Evolutionary conservation across 768 basidiomycete species (phyloP).

Genomic region (Leccinum arenicola): DNA sequence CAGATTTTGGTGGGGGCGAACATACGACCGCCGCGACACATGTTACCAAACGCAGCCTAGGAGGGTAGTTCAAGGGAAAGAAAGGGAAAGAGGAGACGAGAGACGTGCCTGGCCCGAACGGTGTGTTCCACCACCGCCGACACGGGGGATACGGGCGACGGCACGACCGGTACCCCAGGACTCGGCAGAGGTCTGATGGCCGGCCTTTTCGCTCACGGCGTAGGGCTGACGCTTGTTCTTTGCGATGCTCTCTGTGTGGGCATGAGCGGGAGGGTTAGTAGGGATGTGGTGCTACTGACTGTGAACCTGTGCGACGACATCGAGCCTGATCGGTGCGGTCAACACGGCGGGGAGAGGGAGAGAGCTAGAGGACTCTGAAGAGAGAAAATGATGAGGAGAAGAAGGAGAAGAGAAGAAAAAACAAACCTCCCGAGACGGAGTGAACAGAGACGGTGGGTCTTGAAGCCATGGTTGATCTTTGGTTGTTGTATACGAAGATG

Average conservation of each 20-base stretch:
- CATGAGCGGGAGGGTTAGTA: background rate
- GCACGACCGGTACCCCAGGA: constrained; percentile 99
- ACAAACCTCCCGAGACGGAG: constrained; percentile 69
- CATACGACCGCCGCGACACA: constrained; percentile 99
- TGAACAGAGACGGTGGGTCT: constrained; percentile 89
- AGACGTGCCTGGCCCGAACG: constrained; percentile 84
- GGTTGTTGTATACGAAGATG: background rate
- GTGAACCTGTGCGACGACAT: constrained; percentile 98
- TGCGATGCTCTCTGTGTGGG: constrained; percentile 80
- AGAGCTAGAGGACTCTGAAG: constrained; percentile 77
- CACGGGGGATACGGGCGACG: constrained; percentile 99
- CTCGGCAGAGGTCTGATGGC: constrained; percentile 98
- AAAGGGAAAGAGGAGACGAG: background rate
- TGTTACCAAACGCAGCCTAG: constrained; percentile 99
- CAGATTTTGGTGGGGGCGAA: constrained; percentile 99
- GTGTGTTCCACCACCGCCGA: constrained; percentile 97
- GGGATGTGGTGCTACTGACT: constrained; percentile 59
- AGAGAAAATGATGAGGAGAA: background rate
- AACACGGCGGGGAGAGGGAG: constrained; percentile 94
- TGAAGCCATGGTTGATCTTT: constrained; percentile 66
- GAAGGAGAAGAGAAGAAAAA: background rate
- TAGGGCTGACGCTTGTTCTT: constrained; percentile 99
- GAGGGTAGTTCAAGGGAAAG: constrained; percentile 2
- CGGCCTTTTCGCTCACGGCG: constrained; percentile 95
- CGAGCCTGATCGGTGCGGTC: constrained; percentile 96